Base-by-base conservation (phyloP, 768 basidiomycete genomes). In the Pleurotus citrinopileatus region DNA sequence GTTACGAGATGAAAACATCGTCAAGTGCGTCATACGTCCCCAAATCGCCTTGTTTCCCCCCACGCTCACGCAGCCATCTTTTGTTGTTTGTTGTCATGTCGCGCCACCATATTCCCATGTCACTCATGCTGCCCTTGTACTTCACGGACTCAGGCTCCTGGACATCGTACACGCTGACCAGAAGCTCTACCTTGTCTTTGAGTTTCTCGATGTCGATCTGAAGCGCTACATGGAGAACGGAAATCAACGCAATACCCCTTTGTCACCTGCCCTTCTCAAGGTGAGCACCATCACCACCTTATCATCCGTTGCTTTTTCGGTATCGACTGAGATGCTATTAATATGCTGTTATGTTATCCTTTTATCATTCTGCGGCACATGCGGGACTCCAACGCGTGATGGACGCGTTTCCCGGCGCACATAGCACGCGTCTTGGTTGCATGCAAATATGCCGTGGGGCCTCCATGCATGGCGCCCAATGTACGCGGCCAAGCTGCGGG, bases 141-240 rank as follows among this genome's bases (percentile, higher is more conserved):
- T n/a, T n/a, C n/a, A 34, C 9, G 10, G 2, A n/a, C 52, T 25
- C 62, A 98, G 97, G 68, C 76, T 98, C 57, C 77, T 97, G 50
- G 95, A 99, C 70, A 97, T 98, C 61, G 92, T 98, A 3, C 96
- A 98, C 66, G 89, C 89, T 10, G 97, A 99, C 69, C 88, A 94
- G 71, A 97, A 97, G 70, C 81, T 99, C 27, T 99, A 95, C 73
- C 86, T 99, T 56, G 97, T 99, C 28, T 97, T 94, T 66, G 97
- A 99, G 72, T 98, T 94, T 71, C 80, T 99, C 53, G 95, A 99
- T 65, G 87, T 95, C 55, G 97, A 99, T 72, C 73, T 99, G 58
- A 99, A 99, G 70, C 82, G 90, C 28, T 99, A 95, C 71, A 98
- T 98, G 83, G 97, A 98, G 67, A 84, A 84, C 32, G 85, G 87